Evolutionary conservation across 306 rosid species (phyloP).

Genomic region (Vachellia pachyceras): DNA sequence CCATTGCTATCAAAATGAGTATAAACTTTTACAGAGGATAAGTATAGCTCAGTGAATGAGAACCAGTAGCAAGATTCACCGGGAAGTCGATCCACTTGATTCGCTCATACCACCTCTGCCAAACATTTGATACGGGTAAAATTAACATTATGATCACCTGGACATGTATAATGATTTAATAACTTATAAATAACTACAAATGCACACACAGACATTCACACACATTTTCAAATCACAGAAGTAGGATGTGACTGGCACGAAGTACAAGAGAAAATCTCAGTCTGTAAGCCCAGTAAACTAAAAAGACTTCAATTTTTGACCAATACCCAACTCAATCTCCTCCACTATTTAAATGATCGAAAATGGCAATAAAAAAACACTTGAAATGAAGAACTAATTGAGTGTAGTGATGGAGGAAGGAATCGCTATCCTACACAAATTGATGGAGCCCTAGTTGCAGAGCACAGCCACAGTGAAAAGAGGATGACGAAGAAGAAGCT

Average conservation of each 20-base stretch:
- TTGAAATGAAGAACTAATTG: background rate
- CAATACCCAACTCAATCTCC: background rate
- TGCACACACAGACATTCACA: background rate
- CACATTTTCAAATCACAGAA: background rate
- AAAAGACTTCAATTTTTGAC: background rate
- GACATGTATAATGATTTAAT: background rate
- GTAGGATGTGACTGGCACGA: background rate
- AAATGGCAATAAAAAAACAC: background rate
- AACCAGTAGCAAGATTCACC: background rate
- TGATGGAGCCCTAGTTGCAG: background rate
- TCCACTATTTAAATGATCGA: background rate
- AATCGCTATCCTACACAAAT: background rate
- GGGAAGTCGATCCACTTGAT: conserved; percentile 9
- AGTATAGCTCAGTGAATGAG: conserved; percentile 1
- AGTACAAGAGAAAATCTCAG: too few relatives aligned
- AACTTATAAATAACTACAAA: background rate
- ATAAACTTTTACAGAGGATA: conserved; percentile 3
- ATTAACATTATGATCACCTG: background rate
- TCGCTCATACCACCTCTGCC: conserved; percentile 29
- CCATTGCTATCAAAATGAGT: conserved; percentile 41
- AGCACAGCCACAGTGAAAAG: background rate
- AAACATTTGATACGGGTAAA: background rate
- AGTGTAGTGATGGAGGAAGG: background rate
- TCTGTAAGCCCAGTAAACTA: background rate
- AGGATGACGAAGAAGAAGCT: background rate